These are phyloP conservation scores for Aspergillus alliaceus DNA, from an alignment of 2,329 filamentous ascomycete species.

Conservation along the genomic window DNA sequence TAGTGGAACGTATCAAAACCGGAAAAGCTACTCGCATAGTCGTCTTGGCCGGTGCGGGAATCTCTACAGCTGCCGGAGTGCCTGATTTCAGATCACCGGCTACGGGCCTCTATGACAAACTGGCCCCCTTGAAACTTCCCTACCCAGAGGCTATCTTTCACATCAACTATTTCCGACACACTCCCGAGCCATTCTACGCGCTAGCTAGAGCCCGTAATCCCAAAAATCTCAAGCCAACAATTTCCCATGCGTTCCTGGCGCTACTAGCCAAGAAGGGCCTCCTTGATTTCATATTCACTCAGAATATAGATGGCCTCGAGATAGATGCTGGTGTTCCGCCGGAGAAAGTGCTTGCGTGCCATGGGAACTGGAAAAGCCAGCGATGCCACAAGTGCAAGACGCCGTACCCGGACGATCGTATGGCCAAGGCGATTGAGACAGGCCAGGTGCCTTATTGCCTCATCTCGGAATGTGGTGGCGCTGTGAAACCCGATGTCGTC, in stretches of 20 bases:
- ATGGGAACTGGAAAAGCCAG: slow-evolving; percentile 83
- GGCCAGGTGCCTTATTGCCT: slow-evolving; percentile 68
- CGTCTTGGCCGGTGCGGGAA: slow-evolving; percentile 67
- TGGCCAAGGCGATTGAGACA: slow-evolving; percentile 65
- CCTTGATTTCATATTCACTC: slow-evolving; percentile 80
- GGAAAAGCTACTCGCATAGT: slow-evolving; percentile 18
- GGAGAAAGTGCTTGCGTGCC: slow-evolving; percentile 76
- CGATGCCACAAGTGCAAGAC: slow-evolving; percentile 77
- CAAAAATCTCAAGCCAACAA: slow-evolving; percentile 76
- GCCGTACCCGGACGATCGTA: slow-evolving; percentile 65
- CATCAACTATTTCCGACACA: slow-evolving; percentile 74
- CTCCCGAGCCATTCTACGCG: slow-evolving; percentile 81
- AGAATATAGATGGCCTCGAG: slow-evolving; percentile 90
- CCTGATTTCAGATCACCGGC: slow-evolving; percentile 85
- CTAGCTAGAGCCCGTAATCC: slow-evolving; percentile 84
- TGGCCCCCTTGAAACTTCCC: slow-evolving; percentile 74
- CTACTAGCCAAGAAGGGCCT: slow-evolving; percentile 72
- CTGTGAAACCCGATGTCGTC: slow-evolving; percentile 83
- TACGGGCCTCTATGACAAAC: slow-evolving; percentile 82
- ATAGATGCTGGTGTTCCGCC: slow-evolving; percentile 73
- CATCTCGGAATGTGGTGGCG: slow-evolving; percentile 60
- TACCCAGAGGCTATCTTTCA: slow-evolving; percentile 86
- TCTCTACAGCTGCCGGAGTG: slow-evolving; percentile 59
- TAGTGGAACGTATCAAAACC: not conserved
- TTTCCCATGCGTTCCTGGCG: slow-evolving; percentile 79